Base-by-base conservation (phyloP, 2,329 filamentous ascomycete genomes). In the Calycina herbarum region DNA sequence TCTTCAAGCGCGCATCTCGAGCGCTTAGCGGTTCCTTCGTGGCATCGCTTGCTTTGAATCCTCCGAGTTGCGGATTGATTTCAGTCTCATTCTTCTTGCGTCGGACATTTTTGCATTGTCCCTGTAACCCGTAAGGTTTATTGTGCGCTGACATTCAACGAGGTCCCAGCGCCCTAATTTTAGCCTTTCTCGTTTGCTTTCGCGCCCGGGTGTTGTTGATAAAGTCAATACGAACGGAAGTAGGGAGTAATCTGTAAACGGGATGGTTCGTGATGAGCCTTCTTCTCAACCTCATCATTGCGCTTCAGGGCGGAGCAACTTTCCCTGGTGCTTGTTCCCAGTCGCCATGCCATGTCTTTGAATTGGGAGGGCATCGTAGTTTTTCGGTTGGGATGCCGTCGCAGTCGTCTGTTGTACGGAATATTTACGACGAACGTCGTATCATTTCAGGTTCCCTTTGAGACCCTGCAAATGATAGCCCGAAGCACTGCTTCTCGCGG, bases 1-100 rank as follows among this genome's bases (percentile, higher is more conserved):
- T 24, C 20, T 51, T 24, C 45, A 51, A 51, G 45, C 45, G 45
- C 45, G n/a, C 45, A 20, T 24, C 45, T 48, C 45, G n/a, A 24
- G 45, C 45, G 45, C 45, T 51, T 51, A 51, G 45, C 45, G 45
- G 45, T 48, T 48, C 42, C 17, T 48, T 48, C 45, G 20, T 48
- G 45, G 45, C 45, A 17, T 17, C 3, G 17, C 42, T 8, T 51
- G 13, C n/a, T 11, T 24, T 51, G 45, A 51, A 51, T 51, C 45
- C 45, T 51, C 45, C 45, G 45, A 24, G 20, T 51, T 51, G 35
- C 35, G 35, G 35, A 38, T 51, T 27, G 45, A 51, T 51, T 24
- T 51, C 8, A 51, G 20, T 24, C n/a, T 51, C 7, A 51, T 24
- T 51, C n/a, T 51, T 51, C 45, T 45, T 51, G 45, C 45, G 45